Evolutionary conservation across 768 basidiomycete species (phyloP), one percentile per base, ranked within the genome.

Genomic region (Kondoa subrosea): DNA sequence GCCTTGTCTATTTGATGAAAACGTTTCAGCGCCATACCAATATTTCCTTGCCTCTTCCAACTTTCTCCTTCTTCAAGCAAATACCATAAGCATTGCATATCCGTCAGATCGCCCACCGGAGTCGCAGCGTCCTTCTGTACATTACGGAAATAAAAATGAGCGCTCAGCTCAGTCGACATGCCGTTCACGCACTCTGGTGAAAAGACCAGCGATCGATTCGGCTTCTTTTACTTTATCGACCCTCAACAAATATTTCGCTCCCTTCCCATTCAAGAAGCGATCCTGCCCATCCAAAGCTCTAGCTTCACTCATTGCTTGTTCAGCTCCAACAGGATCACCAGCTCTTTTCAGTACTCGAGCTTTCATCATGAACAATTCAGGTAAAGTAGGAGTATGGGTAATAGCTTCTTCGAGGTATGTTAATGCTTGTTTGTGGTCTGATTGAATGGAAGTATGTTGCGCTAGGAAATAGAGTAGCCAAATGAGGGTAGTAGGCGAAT

Each of bases 391-490:
- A 0, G 95, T 96, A 74, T 97, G 95, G 26, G 78, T 73, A 25
- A 91, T 76, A 2, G 90, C 91, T 1, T 74, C 70, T 21, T 84
- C 80, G 17, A 97, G 79, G 3, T 87, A 78, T 17, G 80, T 77
- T 8, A 93, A 78, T 0, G 91, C 83, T 64, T 74, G 72, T 26
- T 62, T 74, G 71, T 29, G 80, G 79, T 81, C 80, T 0, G 81
- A 80, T 1, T 88, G 79, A 74, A 82, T 83, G 0, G 88, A 87
- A 74, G 89, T 81, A 75, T 92, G 91, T 73, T 93, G 89, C 0
- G 91, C 86, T 63, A 97, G 85, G 81, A 88, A 95, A 79, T 93
- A 97, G 50, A 96, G 83, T 12, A 87, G 85, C 95, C 95, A 99
- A 14, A 97, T 82, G 73, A 93, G 87, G 17, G 84, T 85, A 2